Evolutionary conservation across 164 flowering plant genomes (phyloP).

Genomic region (Aristolochia contorta): DNA sequence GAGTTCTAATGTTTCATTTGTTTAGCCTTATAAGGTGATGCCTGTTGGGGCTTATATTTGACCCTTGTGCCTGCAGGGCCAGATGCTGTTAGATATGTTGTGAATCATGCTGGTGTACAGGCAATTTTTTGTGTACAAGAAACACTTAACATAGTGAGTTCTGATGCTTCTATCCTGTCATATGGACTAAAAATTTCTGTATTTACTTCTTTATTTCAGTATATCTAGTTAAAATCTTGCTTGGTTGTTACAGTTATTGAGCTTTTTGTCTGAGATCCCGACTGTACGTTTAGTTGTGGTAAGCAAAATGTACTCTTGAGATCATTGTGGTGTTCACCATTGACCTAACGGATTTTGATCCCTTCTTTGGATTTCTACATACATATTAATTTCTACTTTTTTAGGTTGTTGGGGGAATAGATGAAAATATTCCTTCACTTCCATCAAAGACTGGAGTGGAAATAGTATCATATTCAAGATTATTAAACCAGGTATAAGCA

Average conservation of each 20-base stretch:
- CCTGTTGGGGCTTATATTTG: slow-evolving; percentile 1
- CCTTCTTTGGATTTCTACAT: not conserved
- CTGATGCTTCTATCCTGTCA: not conserved
- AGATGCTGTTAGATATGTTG: slow-evolving; percentile 80
- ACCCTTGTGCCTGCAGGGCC: slow-evolving; percentile 50
- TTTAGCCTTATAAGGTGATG: not conserved
- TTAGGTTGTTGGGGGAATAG: slow-evolving; percentile 80
- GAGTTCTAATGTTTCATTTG: not conserved
- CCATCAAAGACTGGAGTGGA: slow-evolving; percentile 56
- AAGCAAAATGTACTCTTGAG: slow-evolving; percentile 11
- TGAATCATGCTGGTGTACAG: slow-evolving; percentile 63
- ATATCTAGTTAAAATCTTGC: not conserved
- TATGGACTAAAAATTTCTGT: too few relatives aligned
- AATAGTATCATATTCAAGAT: slow-evolving; percentile 55
- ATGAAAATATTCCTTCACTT: slow-evolving; percentile 65
- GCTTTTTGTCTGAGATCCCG: slow-evolving; percentile 73
- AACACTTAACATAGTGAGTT: slow-evolving; percentile 66
- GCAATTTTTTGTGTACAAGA: slow-evolving; percentile 78
- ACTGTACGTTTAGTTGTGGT: slow-evolving; percentile 76
- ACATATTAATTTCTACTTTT: not conserved
- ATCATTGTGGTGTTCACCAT: slow-evolving; percentile 6
- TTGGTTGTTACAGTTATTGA: slow-evolving; percentile 55
- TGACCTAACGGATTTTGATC: not conserved
- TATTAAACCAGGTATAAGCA: slow-evolving; percentile 56
- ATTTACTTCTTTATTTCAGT: not conserved